phyloP scores from a whole-genome alignment of 2,329 filamentous ascomycete genomes.

The Fusarium secorum region DNA sequence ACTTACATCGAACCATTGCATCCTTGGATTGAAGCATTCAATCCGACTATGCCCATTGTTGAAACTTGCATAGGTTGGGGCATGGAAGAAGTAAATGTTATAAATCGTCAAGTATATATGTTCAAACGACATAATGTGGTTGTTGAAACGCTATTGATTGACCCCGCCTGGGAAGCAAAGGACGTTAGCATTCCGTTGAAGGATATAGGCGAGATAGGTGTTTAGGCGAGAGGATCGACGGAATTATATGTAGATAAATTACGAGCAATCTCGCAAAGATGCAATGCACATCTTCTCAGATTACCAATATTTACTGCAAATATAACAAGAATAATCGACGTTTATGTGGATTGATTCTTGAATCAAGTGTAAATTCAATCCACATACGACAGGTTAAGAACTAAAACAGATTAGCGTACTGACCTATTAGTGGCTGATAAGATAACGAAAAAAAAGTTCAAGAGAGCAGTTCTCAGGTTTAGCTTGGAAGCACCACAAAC shows the following conservation, averaged over 20 bases:
- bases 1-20: no score
- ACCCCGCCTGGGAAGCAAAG: background rate
- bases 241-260: background rate
- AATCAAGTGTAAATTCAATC: background rate
- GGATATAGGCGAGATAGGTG: background rate
- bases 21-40: background rate
- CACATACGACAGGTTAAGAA: background rate
- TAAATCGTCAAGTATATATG: background rate
- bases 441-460: conserved; percentile 50
- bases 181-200: background rate
- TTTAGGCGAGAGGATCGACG: background rate
- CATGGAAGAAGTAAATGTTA: background rate
- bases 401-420: conserved; percentile 20
- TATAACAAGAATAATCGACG: background rate
- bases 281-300: background rate
- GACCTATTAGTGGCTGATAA: conserved; percentile 2
- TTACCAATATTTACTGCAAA: no score
- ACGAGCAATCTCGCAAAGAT: background rate
- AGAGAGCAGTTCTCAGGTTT: conserved; percentile 40
- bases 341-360: background rate
- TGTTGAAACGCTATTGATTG: background rate
- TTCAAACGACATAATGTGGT: background rate
- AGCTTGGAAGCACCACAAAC: conserved; percentile 35
- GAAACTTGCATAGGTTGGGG: background rate
- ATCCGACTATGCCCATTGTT: background rate